Evolutionary conservation across 169 alveolate species (phyloP), one percentile per base, ranked within the genome.

Genomic region (Eimeria necatrix): DNA sequence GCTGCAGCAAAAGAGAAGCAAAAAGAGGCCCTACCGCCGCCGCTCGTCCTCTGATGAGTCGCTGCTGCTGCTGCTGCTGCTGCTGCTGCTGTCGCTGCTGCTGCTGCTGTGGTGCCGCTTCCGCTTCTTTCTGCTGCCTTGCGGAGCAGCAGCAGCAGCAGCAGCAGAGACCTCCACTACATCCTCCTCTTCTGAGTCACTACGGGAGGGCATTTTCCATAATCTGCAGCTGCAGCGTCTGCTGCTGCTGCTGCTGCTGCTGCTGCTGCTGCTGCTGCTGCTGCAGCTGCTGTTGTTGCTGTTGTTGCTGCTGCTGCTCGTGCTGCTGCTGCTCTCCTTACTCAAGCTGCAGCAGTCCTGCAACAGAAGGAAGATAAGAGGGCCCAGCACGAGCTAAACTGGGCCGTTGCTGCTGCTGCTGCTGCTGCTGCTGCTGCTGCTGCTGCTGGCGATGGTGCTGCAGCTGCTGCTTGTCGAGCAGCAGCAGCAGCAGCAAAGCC

Each of bases 261-360:
- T 41, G 86, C 86, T 32, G 60, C 41, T 46, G 60, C 61, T 76
- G 60, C 48, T 76, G 86, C 86, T 76, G 52, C 48, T 76, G 86
- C 60, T 32, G 73, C 73, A 16, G 73, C 73, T 60, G 12, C 9
- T 56, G 74, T 18, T 1, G 64, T 26, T 52, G 83, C 22, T 49
- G 86, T 32, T 12, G 4, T 22, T 53, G 78, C 94, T 4, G 53
- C 4, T 3, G n/a, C 85, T 18, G 73, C 61, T 81, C 26, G 80
- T 53, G 22, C 52, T 4, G 7, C 14, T 49, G n/a, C 81, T 70
- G 8, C 64, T 26, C 48, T 56, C 83, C 18, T 24, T 73, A 8
- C 84, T 73, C 18, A 4, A 8, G 53, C 46, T 73, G 48, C 52
- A 24, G 48, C 64, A 53, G n/a, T n/a, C n/a, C n/a, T n/a, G n/a